phyloP scores from a whole-genome alignment of 371 early-diverging fungal genomes.

The Actinomortierella ambigua region DNA sequence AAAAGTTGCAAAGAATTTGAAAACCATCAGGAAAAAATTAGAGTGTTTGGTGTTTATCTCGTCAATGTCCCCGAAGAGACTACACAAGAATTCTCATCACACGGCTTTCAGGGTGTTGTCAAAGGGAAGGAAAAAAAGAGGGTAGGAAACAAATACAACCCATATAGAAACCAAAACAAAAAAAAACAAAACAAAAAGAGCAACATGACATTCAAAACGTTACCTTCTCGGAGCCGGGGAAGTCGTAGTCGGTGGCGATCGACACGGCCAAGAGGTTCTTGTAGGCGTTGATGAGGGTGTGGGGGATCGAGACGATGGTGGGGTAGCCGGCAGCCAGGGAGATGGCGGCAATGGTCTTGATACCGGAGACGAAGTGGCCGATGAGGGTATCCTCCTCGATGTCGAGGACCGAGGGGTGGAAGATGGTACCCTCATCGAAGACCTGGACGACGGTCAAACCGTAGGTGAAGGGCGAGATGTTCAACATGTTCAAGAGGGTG shows the following conservation, averaged over 20 bases:
- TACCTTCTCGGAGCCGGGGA: slow-evolving; percentile 90
- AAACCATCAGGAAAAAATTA: slow-evolving; percentile 80
- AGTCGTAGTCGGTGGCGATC: slow-evolving; percentile 93
- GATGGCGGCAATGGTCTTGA: slow-evolving; percentile 91
- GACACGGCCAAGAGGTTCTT: slow-evolving; percentile 94
- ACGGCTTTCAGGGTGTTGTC: slow-evolving; percentile 42
- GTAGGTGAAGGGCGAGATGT: slow-evolving; percentile 99
- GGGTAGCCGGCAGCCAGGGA: slow-evolving; percentile 95
- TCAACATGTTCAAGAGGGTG: slow-evolving; percentile 98
- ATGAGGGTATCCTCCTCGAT: slow-evolving; percentile 89
- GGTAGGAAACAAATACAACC: slow-evolving; percentile 2
- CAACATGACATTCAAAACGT: slow-evolving; percentile 17
- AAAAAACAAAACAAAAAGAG: slow-evolving; percentile 5
- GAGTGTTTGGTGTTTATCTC: slow-evolving; percentile 65
- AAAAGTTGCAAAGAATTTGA: slow-evolving; percentile 8
- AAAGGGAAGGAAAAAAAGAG: slow-evolving; percentile 4
- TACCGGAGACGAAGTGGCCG: slow-evolving; percentile 78
- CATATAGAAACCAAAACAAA: slow-evolving; percentile 1
- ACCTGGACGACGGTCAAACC: slow-evolving; percentile 95
- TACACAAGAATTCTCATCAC: slow-evolving; percentile 51
- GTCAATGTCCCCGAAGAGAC: slow-evolving; percentile 44
- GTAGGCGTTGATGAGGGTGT: slow-evolving; percentile 96
- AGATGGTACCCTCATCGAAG: slow-evolving; percentile 94
- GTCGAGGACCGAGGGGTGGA: slow-evolving; percentile 92
- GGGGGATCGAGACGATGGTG: slow-evolving; percentile 97